Evolutionary conservation across 129 eudicot species (phyloP), one percentile per base, ranked within the genome.

Genomic region (Scalesia atractyloides): DNA sequence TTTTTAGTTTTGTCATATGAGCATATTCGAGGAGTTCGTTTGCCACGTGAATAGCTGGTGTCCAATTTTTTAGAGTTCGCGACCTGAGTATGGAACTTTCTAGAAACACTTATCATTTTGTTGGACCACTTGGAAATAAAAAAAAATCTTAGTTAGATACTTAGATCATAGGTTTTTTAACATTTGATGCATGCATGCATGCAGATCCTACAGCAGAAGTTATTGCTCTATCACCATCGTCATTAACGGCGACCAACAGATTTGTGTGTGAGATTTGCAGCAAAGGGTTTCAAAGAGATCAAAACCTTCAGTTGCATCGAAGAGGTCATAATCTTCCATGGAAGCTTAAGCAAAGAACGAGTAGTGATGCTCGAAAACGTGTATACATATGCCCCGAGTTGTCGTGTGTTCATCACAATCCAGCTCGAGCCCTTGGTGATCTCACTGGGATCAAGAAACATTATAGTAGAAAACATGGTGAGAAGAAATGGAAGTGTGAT

Each of bases 131-230:
- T 6, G 6, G 0, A 39, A 39, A 30, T 30, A 30, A 30, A 30
- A 24, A 24, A 24, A 2, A 24, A 24, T 24, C 1, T n/a, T n/a
- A n/a, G n/a, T n/a, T n/a, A n/a, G n/a, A n/a, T 24, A 24, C 1
- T 24, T 24, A 24, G 26, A 24, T 30, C 34, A 30, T 30, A 30
- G 34, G 2, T 30, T 30, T 30, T 30, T 48, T 13, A 11, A 48
- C 7, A 70, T 20, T 59, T 26, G 43, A 2, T 16, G 47, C n/a
- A 11, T 65, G 47, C n/a, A 11, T 65, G 15, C 9, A 48, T 63
- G 63, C 61, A 88, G 95, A 88, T 81, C 95, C 95, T 2, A 78
- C 82, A n/a, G 95, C 95, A 3, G 95, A 88, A 73, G 95, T 88
- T 18, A 64, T 88, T 63, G 86, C 88, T 3, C 79, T 88, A 43